Evolutionary conservation across 768 basidiomycete genomes (phyloP).

Genomic region (Butyriboletus loyo): DNA sequence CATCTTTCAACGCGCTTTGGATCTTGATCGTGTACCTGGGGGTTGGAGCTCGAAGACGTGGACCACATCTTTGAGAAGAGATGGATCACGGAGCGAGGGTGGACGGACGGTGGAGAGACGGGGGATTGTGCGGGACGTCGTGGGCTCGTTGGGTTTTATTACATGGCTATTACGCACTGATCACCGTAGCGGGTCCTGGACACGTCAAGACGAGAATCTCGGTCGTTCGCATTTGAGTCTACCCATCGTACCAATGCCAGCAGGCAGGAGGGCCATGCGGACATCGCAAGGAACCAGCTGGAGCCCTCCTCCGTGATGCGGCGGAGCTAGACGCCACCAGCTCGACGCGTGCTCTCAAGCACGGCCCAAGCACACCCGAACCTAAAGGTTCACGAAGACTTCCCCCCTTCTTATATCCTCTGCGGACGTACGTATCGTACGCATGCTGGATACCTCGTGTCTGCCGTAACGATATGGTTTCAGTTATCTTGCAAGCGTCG

Average conservation of each 20-base stretch:
- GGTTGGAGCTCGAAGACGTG: background rate
- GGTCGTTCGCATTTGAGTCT: background rate
- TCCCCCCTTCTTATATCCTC: background rate
- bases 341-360: background rate
- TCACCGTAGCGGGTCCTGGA: no score
- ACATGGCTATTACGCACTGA: no score
- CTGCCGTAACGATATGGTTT: background rate
- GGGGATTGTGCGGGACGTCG: background rate
- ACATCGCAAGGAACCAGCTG: background rate
- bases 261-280: background rate
- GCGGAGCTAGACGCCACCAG: background rate
- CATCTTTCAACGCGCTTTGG: background rate
- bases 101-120: background rate
- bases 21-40: background rate
- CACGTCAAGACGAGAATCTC: no score
- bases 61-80: background rate
- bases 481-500: background rate
- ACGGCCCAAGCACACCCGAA: background rate
- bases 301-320: background rate
- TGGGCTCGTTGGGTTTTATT: no score
- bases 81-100: background rate
- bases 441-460: constrained; percentile 14
- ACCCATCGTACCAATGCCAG: background rate
- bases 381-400: background rate
- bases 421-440: constrained; percentile 1